Evolutionary conservation across 768 basidiomycete genomes (phyloP).

Genomic region (Hirschioporus abietinus): DNA sequence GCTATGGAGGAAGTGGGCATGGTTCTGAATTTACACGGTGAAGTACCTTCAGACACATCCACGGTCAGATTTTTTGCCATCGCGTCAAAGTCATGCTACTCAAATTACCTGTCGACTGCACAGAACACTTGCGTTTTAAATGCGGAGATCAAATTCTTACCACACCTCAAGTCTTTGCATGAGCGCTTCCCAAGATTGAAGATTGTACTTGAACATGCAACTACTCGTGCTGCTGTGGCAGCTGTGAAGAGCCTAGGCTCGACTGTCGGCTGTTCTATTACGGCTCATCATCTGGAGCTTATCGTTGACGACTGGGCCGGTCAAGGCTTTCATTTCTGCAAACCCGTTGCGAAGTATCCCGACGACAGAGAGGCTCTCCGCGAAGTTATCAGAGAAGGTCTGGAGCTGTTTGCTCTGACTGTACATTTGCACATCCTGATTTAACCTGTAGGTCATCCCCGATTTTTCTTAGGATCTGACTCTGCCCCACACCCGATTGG

Average conservation of each 20-base stretch:
- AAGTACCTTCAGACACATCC: constrained; percentile 82
- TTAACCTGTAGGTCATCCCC: constrained; percentile 64
- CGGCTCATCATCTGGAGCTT: constrained; percentile 90
- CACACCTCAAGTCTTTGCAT: constrained; percentile 81
- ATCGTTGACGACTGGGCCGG: constrained; percentile 97
- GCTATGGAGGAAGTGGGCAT: constrained; percentile 92
- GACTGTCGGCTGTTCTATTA: constrained; percentile 95
- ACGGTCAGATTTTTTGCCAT: constrained; percentile 33
- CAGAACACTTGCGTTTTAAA: constrained; percentile 92
- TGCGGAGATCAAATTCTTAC: constrained; percentile 85
- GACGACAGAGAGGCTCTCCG: constrained; percentile 82
- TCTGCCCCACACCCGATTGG: constrained; percentile 85
- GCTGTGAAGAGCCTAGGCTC: constrained; percentile 70
- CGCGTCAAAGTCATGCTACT: background rate
- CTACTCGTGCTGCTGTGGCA: constrained; percentile 86
- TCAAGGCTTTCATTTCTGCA: constrained; percentile 94
- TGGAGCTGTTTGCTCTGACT: background rate
- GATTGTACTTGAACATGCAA: constrained; percentile 97
- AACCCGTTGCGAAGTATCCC: constrained; percentile 95
- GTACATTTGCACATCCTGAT: constrained; percentile 10
- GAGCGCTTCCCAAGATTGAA: constrained; percentile 79
- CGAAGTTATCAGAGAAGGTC: constrained; percentile 72
- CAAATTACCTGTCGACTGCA: constrained; percentile 4
- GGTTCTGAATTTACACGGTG: constrained; percentile 96
- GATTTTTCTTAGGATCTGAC: constrained; percentile 97